Evolutionary conservation across 306 rosid species (phyloP), one percentile per base, ranked within the genome.

Genomic region (Cercis canadensis): DNA sequence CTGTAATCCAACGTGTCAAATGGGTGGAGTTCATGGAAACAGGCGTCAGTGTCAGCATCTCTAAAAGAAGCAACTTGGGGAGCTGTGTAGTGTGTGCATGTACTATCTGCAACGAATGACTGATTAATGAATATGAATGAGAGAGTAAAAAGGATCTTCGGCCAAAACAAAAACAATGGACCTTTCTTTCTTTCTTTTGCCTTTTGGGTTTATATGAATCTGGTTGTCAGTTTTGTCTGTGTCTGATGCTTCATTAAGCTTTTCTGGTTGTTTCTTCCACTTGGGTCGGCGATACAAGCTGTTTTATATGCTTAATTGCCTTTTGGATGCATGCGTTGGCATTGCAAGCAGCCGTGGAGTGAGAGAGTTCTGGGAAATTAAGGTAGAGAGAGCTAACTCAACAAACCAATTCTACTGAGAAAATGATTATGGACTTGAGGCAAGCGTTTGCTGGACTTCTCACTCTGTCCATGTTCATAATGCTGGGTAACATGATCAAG

Each of bases 401-500:
- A n/a, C n/a, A n/a, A n/a, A 24, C 29, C 29, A 24, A 24, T 3
- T 24, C 29, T 24, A 24, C 29, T 24, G 29, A 0, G 4, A 63
- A 62, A 65, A 78, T 82, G 78, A 39, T 45, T 9, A 70, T 78
- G 80, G 83, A 82, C 11, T 59, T 82, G 75, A 77, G 77, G 62
- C 80, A 82, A 57, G 74, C 77, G 1, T 63, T 77, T 0, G 82
- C 74, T 57, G 86, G 86, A 2, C 63, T 82, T 60, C 78, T 82
- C 5, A 82, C 86, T 15, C 78, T 78, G 8, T 78, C 83, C 8
- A 78, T 82, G 86, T 78, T 82, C 80, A 75, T 82, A 40, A 78
- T 82, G 86, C 49, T 82, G 21, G 83, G 83, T 0, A 74, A 82
- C 45, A 75, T 82, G 86, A 57, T 78, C 81, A 82, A 82, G 72